Conservation (phyloP, 768 basidiomycete genomes). For the Leccinum arenicola region DNA sequence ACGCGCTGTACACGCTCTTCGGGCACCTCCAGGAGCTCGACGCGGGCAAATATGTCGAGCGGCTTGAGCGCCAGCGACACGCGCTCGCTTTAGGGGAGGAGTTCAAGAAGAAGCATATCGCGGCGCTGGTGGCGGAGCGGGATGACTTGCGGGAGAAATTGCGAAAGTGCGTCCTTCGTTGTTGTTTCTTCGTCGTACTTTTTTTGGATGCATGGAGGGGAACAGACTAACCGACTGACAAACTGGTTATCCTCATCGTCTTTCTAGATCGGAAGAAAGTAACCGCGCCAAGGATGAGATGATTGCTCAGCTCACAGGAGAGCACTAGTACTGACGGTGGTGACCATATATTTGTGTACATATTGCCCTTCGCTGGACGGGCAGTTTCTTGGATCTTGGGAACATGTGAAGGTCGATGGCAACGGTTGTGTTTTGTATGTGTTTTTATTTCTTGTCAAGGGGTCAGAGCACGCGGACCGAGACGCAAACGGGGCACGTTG, state of each 20-base stretch:
- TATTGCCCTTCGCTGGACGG: background rate
- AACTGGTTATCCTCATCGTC: background rate
- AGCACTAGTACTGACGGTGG: background rate
- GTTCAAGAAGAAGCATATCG: slow-evolving; percentile 28
- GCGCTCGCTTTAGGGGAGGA: slow-evolving; percentile 36
- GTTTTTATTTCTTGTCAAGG: background rate
- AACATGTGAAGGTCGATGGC: background rate
- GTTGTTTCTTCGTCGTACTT: background rate
- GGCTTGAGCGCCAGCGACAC: slow-evolving; percentile 37
- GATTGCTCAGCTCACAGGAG: background rate
- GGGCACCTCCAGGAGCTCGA: slow-evolving; percentile 12
- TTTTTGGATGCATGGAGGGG: background rate
- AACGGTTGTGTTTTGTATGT: background rate
- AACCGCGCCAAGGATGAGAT: slow-evolving; percentile 1
- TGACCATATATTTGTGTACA: background rate
- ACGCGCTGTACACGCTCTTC: slow-evolving; percentile 2
- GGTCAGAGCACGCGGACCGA: background rate
- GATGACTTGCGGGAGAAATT: background rate
- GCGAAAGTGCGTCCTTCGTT: background rate
- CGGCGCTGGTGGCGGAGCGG: slow-evolving; percentile 7
- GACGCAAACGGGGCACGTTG: background rate
- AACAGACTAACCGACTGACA: background rate
- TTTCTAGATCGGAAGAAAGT: slow-evolving; percentile 3
- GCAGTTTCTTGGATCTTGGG: background rate
- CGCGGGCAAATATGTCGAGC: slow-evolving; percentile 31